Evolutionary conservation across 2,329 filamentous ascomycete species (phyloP).

Genomic region (Fusarium torulosum): DNA sequence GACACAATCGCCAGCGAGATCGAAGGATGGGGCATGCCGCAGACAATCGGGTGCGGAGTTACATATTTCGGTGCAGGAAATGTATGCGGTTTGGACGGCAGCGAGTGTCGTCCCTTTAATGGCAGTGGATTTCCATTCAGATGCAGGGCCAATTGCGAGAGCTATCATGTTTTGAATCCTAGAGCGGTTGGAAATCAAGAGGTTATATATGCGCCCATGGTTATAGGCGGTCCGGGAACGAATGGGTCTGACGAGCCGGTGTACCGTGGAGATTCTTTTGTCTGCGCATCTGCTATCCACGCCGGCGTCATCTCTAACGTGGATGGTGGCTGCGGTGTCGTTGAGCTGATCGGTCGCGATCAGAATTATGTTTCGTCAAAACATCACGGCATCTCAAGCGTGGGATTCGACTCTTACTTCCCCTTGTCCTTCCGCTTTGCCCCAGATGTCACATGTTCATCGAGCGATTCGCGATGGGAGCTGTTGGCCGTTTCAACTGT

Average conservation of each 20-base stretch:
- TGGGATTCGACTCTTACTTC: constrained; percentile 88
- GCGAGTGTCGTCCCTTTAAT: constrained; percentile 80
- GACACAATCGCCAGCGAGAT: constrained; percentile 72
- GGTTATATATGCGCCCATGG: constrained; percentile 72
- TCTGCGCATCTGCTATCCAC: constrained; percentile 88
- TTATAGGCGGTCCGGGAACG: constrained; percentile 73
- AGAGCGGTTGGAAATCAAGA: constrained; percentile 80
- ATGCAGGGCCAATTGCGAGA: constrained; percentile 79
- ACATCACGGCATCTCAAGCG: constrained; percentile 80
- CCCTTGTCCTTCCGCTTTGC: constrained; percentile 88
- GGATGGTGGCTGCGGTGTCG: constrained; percentile 84
- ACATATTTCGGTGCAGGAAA: constrained; percentile 80
- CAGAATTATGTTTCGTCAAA: constrained; percentile 72
- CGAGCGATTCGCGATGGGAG: constrained; percentile 85
- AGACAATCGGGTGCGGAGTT: constrained; percentile 73
- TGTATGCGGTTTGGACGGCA: constrained; percentile 79
- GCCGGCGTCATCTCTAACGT: constrained; percentile 79
- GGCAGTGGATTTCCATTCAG: constrained; percentile 78
- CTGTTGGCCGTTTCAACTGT: constrained; percentile 83
- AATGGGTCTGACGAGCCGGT: constrained; percentile 62
- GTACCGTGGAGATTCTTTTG: constrained; percentile 91
- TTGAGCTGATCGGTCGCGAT: constrained; percentile 77
- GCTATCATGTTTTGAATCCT: constrained; percentile 75
- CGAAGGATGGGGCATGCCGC: constrained; percentile 74
- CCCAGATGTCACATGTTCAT: constrained; percentile 71